phyloP scores from a whole-genome alignment of 345 rosid species.

The Laguncularia racemosa region DNA sequence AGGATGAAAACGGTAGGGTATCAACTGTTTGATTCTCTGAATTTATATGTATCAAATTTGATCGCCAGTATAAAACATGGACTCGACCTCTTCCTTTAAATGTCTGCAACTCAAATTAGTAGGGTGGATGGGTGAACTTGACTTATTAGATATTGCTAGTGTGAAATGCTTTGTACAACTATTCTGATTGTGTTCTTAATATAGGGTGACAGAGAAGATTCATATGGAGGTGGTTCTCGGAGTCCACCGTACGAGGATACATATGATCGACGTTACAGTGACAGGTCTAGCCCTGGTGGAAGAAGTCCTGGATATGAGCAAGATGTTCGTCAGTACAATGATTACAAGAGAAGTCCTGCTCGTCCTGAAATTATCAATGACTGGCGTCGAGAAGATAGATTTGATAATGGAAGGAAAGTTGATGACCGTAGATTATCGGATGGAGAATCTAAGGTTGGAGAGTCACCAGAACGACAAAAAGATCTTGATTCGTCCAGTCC shows the following conservation, averaged over 20 bases:
- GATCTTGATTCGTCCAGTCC: constrained; percentile 63
- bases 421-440: constrained; percentile 49
- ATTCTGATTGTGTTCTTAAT: constrained; percentile 3
- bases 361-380: constrained; percentile 75
- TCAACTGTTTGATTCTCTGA: constrained; percentile 3
- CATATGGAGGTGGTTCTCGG: constrained; percentile 63
- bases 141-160: background rate
- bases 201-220: constrained; percentile 74
- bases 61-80: too few species aligned
- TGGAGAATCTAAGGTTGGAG: constrained; percentile 47
- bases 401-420: constrained; percentile 55
- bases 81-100: too few species aligned
- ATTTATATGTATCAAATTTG: too few species aligned
- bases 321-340: constrained; percentile 46
- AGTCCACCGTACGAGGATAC: constrained; percentile 78
- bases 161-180: background rate
- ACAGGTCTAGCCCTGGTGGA: constrained; percentile 80
- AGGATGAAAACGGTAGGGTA: constrained; percentile 55
- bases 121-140: too few species aligned
- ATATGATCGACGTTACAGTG: constrained; percentile 63
- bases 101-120: too few species aligned
- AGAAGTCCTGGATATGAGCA: constrained; percentile 67
- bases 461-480: constrained; percentile 65
- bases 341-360: constrained; percentile 54
- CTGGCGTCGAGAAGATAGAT: constrained; percentile 94